phyloP scores from a whole-genome alignment of 345 rosid species.

The Cardiospermum halicacabum region DNA sequence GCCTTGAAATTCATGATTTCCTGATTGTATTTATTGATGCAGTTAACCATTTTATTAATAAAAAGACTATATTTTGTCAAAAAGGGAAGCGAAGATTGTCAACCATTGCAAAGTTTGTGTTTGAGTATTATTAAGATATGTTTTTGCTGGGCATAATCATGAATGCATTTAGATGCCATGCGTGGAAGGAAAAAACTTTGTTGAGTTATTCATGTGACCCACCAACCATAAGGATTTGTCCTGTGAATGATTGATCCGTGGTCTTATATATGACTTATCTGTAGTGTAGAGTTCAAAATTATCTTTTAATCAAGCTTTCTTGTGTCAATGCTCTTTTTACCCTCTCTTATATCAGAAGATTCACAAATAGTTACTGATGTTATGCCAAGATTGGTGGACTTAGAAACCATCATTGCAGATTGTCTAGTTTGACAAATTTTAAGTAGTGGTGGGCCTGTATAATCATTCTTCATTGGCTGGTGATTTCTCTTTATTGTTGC shows the following conservation, averaged over 20 bases:
- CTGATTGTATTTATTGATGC: not conserved
- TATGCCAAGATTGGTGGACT: slow-evolving; percentile 31
- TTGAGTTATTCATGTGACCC: slow-evolving; percentile 18
- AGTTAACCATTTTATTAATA: not conserved
- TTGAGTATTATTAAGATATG: slow-evolving; percentile 7
- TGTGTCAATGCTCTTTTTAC: not conserved
- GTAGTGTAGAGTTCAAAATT: not conserved
- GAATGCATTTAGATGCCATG: slow-evolving; percentile 17
- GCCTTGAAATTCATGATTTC: not conserved
- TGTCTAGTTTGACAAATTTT: slow-evolving; percentile 14
- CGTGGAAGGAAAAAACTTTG: slow-evolving; percentile 15
- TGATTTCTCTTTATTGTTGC: slow-evolving; percentile 11
- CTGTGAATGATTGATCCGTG: slow-evolving; percentile 1
- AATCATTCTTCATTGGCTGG: slow-evolving; percentile 25
- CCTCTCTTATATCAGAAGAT: slow-evolving; percentile 1
- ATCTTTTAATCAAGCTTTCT: not conserved
- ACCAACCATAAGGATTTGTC: slow-evolving; percentile 32
- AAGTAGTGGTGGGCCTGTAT: slow-evolving; percentile 25
- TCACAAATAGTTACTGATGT: slow-evolving; percentile 2
- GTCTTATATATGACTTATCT: not conserved
- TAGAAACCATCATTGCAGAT: slow-evolving; percentile 20
- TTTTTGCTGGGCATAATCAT: slow-evolving; percentile 10
- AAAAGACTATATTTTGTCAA: not conserved
- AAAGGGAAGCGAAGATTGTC: slow-evolving; percentile 11
- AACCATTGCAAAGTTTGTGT: slow-evolving; percentile 8